Base-by-base conservation (phyloP, 2,329 filamentous ascomycete genomes). In the Aspergillus viridinutans region DNA sequence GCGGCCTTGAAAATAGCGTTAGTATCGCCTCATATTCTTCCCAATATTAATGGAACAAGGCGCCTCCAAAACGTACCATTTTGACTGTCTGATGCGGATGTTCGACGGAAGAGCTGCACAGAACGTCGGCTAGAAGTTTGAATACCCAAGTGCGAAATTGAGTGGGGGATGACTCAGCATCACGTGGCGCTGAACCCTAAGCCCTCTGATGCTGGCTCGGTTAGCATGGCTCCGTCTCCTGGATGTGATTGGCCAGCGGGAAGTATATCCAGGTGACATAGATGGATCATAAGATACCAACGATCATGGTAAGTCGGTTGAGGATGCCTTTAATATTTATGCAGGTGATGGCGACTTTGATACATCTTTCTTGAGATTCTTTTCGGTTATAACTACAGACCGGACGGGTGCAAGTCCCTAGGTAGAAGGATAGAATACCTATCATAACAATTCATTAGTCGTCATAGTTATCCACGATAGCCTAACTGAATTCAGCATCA, bases 1-100 rank as follows among this genome's bases (percentile, higher is more conserved):
- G 77, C 76, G 61, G 77, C 77, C 76, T 80, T 66, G 54, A 52
- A 55, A 58, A 54, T 38, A 49, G 42, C 53, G 53, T 67, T 65
- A 64, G 54, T 43, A 58, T 61, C 42, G 42, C 29, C 40, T 48
- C 45, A 25, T 9, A 21, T 12, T 55, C 12, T 20, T 3, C 2
- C 42, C 40, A 3, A 17, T 50, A 8, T 40, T 48, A 54, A 35
- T 45, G 40, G 49, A 21, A 28, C 48, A 20, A 49, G 32, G 58
- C 26, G 12, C 9, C 3, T 14, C 47, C 43, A 23, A 23, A 49
- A 67, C 72, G 65, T 62, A 74, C 72, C 72, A 75, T 75, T 68
- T 71, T 74, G 69, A 63, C 67, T 67, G 67, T 68, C 64, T 70
- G 68, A 61, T 67, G 65, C 67, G 65, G 67, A 70, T 69, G 67